A percentile compares a stretch with the other conserved stretches of the same genome.
Evolutionary conservation across 2,329 filamentous ascomycete genomes (phyloP).

Genomic region (Talaromyces piceae): DNA sequence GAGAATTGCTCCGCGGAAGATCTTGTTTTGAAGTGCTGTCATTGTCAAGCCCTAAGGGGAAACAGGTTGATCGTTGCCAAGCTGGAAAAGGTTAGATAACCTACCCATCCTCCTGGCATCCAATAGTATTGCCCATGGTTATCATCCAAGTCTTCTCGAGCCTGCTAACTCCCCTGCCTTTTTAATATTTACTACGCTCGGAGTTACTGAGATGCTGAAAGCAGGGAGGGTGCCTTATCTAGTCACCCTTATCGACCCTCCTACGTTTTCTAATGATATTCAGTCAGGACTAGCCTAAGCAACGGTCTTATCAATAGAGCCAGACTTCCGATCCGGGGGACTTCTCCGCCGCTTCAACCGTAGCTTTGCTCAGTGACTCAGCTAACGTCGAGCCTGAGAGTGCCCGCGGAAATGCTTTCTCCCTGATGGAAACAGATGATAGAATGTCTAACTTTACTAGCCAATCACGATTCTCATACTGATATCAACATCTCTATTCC

Average conservation of each 20-base stretch:
- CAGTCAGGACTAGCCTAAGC: neutral
- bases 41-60: neutral
- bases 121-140: constrained; percentile 7
- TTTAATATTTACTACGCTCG: neutral
- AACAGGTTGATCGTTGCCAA: neutral
- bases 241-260: neutral
- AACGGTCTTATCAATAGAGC: neutral
- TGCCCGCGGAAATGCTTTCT: neutral
- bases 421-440: neutral
- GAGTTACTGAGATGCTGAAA: neutral
- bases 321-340: neutral
- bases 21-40: neutral
- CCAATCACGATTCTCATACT: neutral
- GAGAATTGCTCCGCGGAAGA: constrained; percentile 11
- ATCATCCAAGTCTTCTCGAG: too few relatives aligned
- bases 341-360: neutral
- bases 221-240: neutral
- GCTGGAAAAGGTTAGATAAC: neutral
- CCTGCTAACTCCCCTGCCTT: neutral
- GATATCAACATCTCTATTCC: neutral
- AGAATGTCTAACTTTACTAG: neutral
- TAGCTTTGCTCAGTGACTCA: neutral
- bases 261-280: neutral
- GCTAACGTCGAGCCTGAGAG: neutral
- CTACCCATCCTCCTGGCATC: neutral